These are phyloP conservation scores for Boletus reticulatus DNA, from an alignment of 768 basidiomycete species.

Conservation along the genomic window DNA sequence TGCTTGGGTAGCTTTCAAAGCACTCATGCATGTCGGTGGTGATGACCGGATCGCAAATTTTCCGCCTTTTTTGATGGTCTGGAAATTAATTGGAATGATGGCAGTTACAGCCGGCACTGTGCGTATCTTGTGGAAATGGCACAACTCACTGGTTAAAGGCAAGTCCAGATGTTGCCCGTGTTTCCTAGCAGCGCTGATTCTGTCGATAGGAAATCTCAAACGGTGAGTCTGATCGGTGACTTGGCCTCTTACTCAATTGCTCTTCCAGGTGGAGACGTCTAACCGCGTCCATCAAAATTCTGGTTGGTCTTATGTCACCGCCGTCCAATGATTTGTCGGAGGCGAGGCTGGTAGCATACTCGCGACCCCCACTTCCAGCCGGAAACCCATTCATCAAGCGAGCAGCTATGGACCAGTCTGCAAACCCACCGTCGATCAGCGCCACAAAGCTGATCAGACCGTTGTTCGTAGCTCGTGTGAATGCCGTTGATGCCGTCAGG, in stretches of 20 bases:
- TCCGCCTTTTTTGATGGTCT: background rate
- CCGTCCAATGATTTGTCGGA: constrained; percentile 9
- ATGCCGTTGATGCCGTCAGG: constrained; percentile 14
- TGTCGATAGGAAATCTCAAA: constrained; percentile 2
- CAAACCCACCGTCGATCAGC: constrained; percentile 12
- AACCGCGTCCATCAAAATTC: constrained; percentile 37
- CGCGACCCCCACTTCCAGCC: constrained; percentile 39
- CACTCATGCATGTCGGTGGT: background rate
- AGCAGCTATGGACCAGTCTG: too few species aligned
- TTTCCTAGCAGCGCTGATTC: background rate
- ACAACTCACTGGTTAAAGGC: constrained; percentile 42
- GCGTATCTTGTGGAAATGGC: constrained; percentile 43
- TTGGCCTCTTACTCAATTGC: background rate
- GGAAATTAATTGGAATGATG: constrained; percentile 12
- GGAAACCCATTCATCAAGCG: constrained; percentile 39
- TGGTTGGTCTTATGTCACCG: constrained; percentile 27
- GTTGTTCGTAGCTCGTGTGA: constrained; percentile 32
- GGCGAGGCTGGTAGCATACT: constrained; percentile 35
- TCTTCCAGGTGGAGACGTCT: constrained; percentile 30
- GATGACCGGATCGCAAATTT: background rate
- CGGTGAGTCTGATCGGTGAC: background rate
- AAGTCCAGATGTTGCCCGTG: constrained; percentile 3
- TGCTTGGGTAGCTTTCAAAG: background rate
- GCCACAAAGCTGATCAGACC: constrained; percentile 29
- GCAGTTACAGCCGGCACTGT: constrained; percentile 24